Conservation (phyloP, 2,329 filamentous ascomycete genomes). For the Cyphellophora attinorum region DNA sequence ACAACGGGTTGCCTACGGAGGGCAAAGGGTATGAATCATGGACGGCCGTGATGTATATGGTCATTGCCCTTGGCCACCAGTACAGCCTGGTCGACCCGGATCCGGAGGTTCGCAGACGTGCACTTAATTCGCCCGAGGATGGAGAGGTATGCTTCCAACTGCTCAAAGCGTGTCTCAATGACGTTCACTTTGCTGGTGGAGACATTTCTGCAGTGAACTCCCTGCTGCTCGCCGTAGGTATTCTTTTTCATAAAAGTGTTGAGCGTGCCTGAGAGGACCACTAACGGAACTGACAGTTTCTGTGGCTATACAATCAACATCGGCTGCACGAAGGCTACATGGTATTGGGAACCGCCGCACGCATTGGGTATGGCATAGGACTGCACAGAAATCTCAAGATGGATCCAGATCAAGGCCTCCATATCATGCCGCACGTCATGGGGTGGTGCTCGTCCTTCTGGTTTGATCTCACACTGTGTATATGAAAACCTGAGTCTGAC, state of each 20-base stretch:
- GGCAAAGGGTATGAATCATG: slow-evolving; percentile 7
- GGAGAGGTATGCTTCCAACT: slow-evolving; percentile 8
- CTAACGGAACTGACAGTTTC: too few species aligned
- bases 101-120: slow-evolving; percentile 1
- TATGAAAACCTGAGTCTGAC: too few species aligned
- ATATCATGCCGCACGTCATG: slow-evolving; percentile 4
- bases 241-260: too few species aligned
- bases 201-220: slow-evolving; percentile 9
- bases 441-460: slow-evolving; percentile 4
- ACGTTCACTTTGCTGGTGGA: slow-evolving; percentile 8
- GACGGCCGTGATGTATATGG: slow-evolving; percentile 10
- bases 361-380: slow-evolving; percentile 9
- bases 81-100: slow-evolving; percentile 8
- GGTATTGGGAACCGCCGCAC: slow-evolving; percentile 6
- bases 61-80: slow-evolving; percentile 10
- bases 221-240: slow-evolving; percentile 4
- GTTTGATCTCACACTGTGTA: too few species aligned
- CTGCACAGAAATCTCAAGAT: slow-evolving; percentile 5
- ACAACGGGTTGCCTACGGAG: slow-evolving; percentile 5
- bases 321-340: slow-evolving; percentile 8
- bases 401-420: not conserved
- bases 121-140: slow-evolving; percentile 4
- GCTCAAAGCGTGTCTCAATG: slow-evolving; percentile 4
- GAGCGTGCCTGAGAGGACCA: too few species aligned
- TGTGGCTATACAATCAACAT: slow-evolving; percentile 9